Conservation (phyloP, 73 alveolate genomes). For the Breviolum minutum region DNA sequence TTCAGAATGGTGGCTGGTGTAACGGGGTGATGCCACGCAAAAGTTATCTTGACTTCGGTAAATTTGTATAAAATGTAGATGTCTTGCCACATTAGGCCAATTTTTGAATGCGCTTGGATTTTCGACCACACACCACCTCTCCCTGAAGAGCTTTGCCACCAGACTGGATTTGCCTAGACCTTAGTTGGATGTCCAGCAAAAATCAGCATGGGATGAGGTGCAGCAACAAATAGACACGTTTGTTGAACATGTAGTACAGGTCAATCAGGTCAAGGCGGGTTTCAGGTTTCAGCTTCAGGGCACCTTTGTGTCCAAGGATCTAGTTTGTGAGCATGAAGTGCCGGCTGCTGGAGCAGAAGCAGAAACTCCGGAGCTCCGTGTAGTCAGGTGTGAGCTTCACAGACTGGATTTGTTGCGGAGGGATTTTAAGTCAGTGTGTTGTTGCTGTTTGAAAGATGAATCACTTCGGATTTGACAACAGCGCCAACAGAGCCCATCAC, state of each 20-base stretch:
- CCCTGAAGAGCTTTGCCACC: background rate
- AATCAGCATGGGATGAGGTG: background rate
- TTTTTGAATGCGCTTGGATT: slow-evolving; percentile 82
- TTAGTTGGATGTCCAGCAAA: background rate
- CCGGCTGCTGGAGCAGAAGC: slow-evolving; percentile 75
- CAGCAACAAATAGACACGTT: no score
- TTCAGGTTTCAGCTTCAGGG: background rate
- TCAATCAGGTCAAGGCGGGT: background rate
- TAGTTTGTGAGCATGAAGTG: slow-evolving; percentile 56
- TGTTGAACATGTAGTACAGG: background rate
- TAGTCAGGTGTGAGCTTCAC: background rate
- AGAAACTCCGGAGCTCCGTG: slow-evolving; percentile 41
- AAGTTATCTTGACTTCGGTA: no score
- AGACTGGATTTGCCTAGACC: slow-evolving; percentile 18
- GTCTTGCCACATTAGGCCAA: slow-evolving; percentile 25
- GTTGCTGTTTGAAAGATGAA: no score
- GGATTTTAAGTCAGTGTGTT: background rate
- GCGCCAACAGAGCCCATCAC: background rate
- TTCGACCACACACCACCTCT: slow-evolving; percentile 59
- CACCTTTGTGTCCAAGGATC: slow-evolving; percentile 22
- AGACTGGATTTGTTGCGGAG: background rate
- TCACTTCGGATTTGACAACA: no score
- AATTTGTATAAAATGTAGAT: background rate
- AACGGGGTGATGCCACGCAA: no score
- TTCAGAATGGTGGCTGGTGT: no score